Evolutionary conservation across 1,139 yeast genomes (phyloP), one percentile per base, ranked within the genome.

Genomic region (Candida tropicalis): DNA sequence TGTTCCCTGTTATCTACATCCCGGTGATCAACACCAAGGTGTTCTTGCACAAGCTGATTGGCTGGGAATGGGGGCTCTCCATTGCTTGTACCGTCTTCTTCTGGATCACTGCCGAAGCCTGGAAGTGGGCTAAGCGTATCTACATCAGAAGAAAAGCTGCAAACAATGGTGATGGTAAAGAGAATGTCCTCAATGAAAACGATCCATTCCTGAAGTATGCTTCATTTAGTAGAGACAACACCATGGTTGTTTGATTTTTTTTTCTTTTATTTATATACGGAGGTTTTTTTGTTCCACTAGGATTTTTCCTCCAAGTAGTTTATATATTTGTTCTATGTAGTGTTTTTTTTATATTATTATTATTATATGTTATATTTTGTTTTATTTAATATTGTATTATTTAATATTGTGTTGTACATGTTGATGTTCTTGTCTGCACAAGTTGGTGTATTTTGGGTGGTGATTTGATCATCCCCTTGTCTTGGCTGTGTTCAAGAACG

Each of bases 1-100:
- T 86, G 7, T 84, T 89, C 76, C 96, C 96, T 24, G 85, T 87
- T 27, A 79, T 88, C 33, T 88, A 88, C 64, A 88, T 89, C 53
- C 97, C 97, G 1, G 96, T 87, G 20, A 87, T 89, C 57, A 89
- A 89, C 63, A 69, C 75, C 43, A 77, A 79, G 51, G 96, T 89
- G 11, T 89, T 89, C 60, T 72, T 84, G 55, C 96, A 89, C 60
- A 74, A 68, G 10, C 81, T 85, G 5, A 87, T 88, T 50, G 77
- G 84, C 3, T 84, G 82, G 68, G 96, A 88, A 67, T 88, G 96
- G 95, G 95, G 89, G 2, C 66, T 87, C 49, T 81, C 91, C 0
- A 57, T 87, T 57, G 91, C 81, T 0, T 83, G 82, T 46, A 70
- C 88, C 3, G 38, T 79, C 26, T 74, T 79, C 39, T 87, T 84